Percentiles rank a stretch among this genome's conserved stretches.
These are phyloP conservation scores for Neodidymelliopsis sp. DNA, from an alignment of 2,329 filamentous ascomycete genomes.

Conservation along the genomic window DNA sequence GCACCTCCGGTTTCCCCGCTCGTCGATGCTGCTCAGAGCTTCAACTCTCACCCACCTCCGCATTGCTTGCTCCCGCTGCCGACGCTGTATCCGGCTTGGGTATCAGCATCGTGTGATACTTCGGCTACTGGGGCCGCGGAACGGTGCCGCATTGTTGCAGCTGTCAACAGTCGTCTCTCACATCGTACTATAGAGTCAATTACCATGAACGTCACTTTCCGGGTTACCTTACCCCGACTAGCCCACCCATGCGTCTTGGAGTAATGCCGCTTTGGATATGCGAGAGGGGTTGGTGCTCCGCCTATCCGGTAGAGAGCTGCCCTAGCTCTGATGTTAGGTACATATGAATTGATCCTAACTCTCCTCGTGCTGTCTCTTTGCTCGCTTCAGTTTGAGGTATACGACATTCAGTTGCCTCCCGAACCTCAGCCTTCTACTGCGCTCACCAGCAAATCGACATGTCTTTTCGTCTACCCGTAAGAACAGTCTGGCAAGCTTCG, in stretches of 20 bases:
- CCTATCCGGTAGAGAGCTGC: slow-evolving; percentile 27
- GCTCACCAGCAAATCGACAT: no score
- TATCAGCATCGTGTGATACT: neutral
- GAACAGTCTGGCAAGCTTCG: slow-evolving; percentile 31
- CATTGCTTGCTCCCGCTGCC: slow-evolving; percentile 13
- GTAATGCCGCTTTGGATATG: slow-evolving; percentile 13
- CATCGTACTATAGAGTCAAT: slow-evolving; percentile 6
- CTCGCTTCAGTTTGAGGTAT: no score
- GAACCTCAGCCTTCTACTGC: no score
- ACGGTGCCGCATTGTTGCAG: neutral
- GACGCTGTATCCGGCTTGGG: slow-evolving; percentile 6
- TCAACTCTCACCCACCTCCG: slow-evolving; percentile 1
- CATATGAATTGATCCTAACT: slow-evolving; percentile 1
- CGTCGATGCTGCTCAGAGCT: slow-evolving; percentile 15
- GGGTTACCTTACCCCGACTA: slow-evolving; percentile 22
- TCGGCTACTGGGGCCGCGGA: slow-evolving; percentile 6
- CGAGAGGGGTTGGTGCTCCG: slow-evolving; percentile 41
- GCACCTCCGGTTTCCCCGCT: slow-evolving; percentile 32
- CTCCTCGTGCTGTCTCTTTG: no score
- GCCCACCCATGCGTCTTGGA: slow-evolving; percentile 11
- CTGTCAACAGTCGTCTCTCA: slow-evolving; percentile 1
- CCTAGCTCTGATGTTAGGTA: slow-evolving; percentile 14
- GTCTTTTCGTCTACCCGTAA: slow-evolving; percentile 31
- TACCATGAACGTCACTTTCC: slow-evolving; percentile 18
- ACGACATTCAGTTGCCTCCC: no score